phyloP scores from a whole-genome alignment of 257 asterid species.

The Euphrasia confusa region DNA sequence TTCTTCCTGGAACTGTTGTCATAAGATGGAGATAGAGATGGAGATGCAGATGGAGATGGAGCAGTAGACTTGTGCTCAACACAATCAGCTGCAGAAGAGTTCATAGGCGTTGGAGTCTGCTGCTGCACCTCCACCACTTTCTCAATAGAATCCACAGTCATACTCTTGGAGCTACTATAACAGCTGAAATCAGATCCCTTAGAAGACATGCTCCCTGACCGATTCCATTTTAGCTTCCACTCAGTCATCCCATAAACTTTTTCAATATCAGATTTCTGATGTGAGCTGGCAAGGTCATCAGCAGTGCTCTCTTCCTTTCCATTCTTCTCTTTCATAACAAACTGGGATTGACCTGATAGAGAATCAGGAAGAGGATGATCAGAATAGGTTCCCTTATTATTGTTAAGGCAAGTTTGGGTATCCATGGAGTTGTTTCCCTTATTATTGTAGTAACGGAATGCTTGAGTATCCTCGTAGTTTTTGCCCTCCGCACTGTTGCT shows the following conservation, averaged over 20 bases:
- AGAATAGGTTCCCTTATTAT: slow-evolving; percentile 17
- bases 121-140: slow-evolving; percentile 34
- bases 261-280: slow-evolving; percentile 55
- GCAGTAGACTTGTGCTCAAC: slow-evolving; percentile 23
- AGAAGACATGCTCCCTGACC: slow-evolving; percentile 51
- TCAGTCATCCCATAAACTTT: slow-evolving; percentile 45
- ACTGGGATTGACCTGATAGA: slow-evolving; percentile 38
- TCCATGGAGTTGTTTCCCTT: slow-evolving; percentile 39
- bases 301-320: slow-evolving; percentile 35
- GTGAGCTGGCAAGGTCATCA: slow-evolving; percentile 29
- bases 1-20: slow-evolving; percentile 81
- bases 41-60: slow-evolving; percentile 35
- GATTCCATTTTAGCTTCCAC: slow-evolving; percentile 59
- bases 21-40: slow-evolving; percentile 40
- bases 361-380: slow-evolving; percentile 44
- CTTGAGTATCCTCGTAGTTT: too few relatives aligned
- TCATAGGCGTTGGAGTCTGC: slow-evolving; percentile 30
- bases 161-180: slow-evolving; percentile 46
- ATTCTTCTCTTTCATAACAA: slow-evolving; percentile 40
- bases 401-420: slow-evolving; percentile 29
- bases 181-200: slow-evolving; percentile 49
- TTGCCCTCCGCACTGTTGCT: too few relatives aligned
- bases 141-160: slow-evolving; percentile 41
- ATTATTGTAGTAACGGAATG: slow-evolving; percentile 6
- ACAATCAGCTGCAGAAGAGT: slow-evolving; percentile 40